These are phyloP conservation scores for Elongisporangium undulatum DNA, from an alignment of 352 stramenopile genomes.

Conservation along the genomic window DNA sequence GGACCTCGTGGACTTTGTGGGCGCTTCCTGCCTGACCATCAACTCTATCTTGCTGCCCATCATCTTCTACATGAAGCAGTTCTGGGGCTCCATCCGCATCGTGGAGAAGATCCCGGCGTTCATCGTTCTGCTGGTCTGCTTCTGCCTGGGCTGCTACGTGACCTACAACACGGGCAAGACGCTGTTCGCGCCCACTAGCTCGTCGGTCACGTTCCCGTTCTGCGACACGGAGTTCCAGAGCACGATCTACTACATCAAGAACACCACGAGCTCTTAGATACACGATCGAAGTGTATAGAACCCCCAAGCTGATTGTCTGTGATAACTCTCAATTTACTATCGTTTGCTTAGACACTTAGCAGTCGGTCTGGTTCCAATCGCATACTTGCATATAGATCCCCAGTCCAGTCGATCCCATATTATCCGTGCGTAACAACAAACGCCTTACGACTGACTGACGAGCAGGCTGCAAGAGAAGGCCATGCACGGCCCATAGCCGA, in stretches of 20 bases:
- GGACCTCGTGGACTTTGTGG: slow-evolving; percentile 34
- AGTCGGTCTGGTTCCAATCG: not conserved
- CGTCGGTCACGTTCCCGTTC: slow-evolving; percentile 21
- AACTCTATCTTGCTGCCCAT: slow-evolving; percentile 32
- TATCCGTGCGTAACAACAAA: not conserved
- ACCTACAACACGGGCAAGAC: slow-evolving; percentile 24
- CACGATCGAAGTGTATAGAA: not conserved
- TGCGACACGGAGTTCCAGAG: slow-evolving; percentile 23
- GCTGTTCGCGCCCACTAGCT: slow-evolving; percentile 15
- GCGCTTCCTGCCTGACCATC: slow-evolving; percentile 22
- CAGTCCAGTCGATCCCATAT: too few species aligned
- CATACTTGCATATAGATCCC: not conserved
- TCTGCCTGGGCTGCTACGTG: slow-evolving; percentile 21
- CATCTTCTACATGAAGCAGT: slow-evolving; percentile 31
- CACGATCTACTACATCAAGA: slow-evolving; percentile 22
- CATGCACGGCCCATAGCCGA: not conserved
- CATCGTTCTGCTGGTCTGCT: slow-evolving; percentile 16
- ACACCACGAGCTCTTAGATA: slow-evolving; percentile 6
- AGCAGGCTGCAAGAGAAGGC: not conserved
- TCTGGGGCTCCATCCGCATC: slow-evolving; percentile 22
- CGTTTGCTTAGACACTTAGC: not conserved
- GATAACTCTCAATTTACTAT: not conserved
- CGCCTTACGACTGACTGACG: not conserved
- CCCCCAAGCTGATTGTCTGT: not conserved
- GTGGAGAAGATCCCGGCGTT: slow-evolving; percentile 26